phyloP scores from a whole-genome alignment of 1,139 yeast genomes.

The Kodamaea anthophila region DNA sequence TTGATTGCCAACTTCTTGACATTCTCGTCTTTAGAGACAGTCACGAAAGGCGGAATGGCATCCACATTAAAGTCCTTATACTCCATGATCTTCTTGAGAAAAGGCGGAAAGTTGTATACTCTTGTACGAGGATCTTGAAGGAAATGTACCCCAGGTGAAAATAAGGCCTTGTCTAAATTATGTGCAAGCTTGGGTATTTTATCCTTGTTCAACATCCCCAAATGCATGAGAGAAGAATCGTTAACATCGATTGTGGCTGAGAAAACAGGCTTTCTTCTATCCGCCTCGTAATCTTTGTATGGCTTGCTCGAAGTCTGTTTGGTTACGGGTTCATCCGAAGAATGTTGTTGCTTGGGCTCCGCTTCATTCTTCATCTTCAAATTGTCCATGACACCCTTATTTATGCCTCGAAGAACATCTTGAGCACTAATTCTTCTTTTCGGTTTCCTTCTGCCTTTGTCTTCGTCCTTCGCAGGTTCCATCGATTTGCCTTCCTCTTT shows the following conservation, averaged over 20 bases:
- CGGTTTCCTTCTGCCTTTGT: too few species aligned
- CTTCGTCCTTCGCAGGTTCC: too few species aligned
- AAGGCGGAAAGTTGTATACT: constrained; percentile 63
- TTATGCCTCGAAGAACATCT: too few species aligned
- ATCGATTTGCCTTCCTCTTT: background rate
- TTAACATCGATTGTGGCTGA: constrained; percentile 6
- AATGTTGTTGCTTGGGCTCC: too few species aligned
- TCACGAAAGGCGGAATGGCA: constrained; percentile 49
- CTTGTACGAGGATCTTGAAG: constrained; percentile 72
- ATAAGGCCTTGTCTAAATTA: constrained; percentile 60
- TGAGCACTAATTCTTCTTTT: too few species aligned
- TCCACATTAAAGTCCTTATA: constrained; percentile 64
- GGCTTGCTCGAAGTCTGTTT: too few species aligned
- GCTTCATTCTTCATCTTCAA: background rate
- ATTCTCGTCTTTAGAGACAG: constrained; percentile 58
- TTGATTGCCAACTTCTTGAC: constrained; percentile 28
- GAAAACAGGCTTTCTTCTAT: constrained; percentile 2
- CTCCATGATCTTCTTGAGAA: constrained; percentile 55
- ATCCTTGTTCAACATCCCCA: constrained; percentile 17
- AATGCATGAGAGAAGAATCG: constrained; percentile 15
- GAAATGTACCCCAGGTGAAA: constrained; percentile 80
- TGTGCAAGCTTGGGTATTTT: constrained; percentile 48
- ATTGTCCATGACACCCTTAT: too few species aligned
- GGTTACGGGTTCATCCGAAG: too few species aligned
- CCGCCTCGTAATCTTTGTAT: too few species aligned